Evolutionary conservation across 176 grass and related monocot species (phyloP), one percentile per base, ranked within the genome.

Genomic region (Avena atlantica): DNA sequence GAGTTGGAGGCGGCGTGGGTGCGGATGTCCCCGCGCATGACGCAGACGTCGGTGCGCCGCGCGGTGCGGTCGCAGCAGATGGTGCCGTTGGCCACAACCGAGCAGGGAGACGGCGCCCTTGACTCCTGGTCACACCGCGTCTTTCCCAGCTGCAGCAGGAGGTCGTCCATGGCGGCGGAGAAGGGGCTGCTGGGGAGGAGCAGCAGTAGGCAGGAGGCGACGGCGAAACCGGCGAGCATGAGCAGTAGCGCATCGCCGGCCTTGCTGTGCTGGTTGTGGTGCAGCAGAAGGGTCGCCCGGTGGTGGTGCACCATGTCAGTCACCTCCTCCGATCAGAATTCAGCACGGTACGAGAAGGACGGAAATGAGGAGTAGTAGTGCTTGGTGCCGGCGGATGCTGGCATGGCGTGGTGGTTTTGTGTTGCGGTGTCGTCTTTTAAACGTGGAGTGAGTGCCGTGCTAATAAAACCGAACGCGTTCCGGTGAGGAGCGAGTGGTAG

Each of bases 21-120:
- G 20, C 83, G 82, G 20, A 93, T 73, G 42, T 90, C 86, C 14
- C 92, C 91, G 20, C 83, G 75, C 86, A 90, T 86, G 50, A 90
- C 63, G 88, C 92, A 93, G 16, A 93, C 62, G 74, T 93, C 92
- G 7, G 86, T 80, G 65, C 92, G 86, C 9, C 12, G 5, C 5
- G 82, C 15, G 66, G 72, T 86, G 63, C 92, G 92, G 82, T 93
- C 91, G 86, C 88, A 90, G 86, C 65, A 90, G 63, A 88, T 25
- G 76, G 85, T 88, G 44, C 79, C 47, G 71, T 83, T 78, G 62
- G 71, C 21, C 16, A 62, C 58, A 9, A 58, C 47, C 3, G 50
- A 40, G 78, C 82, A 91, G 1, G 40, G 81, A 10, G 20, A 36
- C 14, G n/a, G 23, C 9, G 12, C 12, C 25, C 5, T 8, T 6